Conservation (phyloP, 1,284 basidiomycete genomes). For the Trichosporon asahii region DNA sequence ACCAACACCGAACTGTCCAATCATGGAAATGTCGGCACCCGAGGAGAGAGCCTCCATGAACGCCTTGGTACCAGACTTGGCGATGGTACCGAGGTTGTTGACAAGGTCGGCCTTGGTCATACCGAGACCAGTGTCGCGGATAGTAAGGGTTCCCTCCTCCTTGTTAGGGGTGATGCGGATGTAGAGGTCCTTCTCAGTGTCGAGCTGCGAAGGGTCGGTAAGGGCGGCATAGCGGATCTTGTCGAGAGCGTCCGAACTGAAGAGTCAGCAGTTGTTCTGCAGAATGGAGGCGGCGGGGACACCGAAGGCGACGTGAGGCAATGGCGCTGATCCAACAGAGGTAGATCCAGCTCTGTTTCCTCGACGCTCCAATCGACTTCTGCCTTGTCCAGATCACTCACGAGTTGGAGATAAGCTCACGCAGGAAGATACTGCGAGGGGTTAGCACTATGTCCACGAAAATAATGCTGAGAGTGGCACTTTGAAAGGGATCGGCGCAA, state of each 20-base stretch:
- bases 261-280: not conserved
- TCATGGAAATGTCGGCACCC: slow-evolving; percentile 91
- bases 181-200: slow-evolving; percentile 81
- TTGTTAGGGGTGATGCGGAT: slow-evolving; percentile 92
- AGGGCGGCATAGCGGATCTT: slow-evolving; percentile 87
- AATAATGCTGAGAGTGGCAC: too few relatives aligned
- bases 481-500: too few relatives aligned
- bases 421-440: slow-evolving; percentile 50
- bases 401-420: slow-evolving; percentile 66
- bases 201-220: slow-evolving; percentile 83
- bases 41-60: slow-evolving; percentile 78
- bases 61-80: slow-evolving; percentile 78
- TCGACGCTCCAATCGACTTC: too few relatives aligned
- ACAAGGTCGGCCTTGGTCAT: slow-evolving; percentile 75
- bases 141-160: slow-evolving; percentile 86
- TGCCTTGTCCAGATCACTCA: not conserved
- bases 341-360: too few relatives aligned
- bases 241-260: slow-evolving; percentile 83
- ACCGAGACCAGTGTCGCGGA: slow-evolving; percentile 96
- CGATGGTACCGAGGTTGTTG: slow-evolving; percentile 95
- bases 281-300: too few relatives aligned
- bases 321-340: too few relatives aligned
- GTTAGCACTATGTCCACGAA: too few relatives aligned
- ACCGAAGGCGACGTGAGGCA: too few relatives aligned
- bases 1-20: slow-evolving; percentile 78